Conservation (phyloP, 1,284 basidiomycete genomes). For the Ustilago cynodontis region DNA sequence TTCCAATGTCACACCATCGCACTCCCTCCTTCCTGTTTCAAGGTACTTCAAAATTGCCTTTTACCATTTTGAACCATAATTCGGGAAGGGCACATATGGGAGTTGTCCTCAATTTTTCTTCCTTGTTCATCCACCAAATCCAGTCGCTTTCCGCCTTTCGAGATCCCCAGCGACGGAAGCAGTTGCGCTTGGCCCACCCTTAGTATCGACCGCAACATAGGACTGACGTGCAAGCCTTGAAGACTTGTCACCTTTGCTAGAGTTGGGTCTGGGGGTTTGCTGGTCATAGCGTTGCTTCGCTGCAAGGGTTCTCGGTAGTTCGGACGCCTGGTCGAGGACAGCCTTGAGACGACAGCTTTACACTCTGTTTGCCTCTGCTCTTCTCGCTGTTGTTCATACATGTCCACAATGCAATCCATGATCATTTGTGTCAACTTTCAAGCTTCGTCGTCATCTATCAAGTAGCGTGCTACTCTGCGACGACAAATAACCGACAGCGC, state of each 20-base stretch:
- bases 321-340: conserved; percentile 31
- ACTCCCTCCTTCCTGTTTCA: conserved; percentile 59
- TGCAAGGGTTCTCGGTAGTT: conserved; percentile 20
- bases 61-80: conserved; percentile 63
- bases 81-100: conserved; percentile 51
- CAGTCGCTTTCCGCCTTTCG: conserved; percentile 28
- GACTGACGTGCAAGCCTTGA: conserved; percentile 19
- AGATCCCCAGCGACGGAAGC: background rate
- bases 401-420: conserved; percentile 14
- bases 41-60: conserved; percentile 60
- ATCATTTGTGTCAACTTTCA: background rate
- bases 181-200: background rate
- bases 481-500: no score
- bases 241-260: conserved; percentile 19
- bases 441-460: background rate
- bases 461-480: background rate
- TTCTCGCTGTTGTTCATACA: background rate
- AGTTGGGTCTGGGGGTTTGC: background rate
- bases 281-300: background rate
- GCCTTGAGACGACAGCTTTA: background rate
- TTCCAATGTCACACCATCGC: conserved; percentile 9
- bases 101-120: conserved; percentile 56
- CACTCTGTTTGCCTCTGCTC: background rate
- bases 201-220: background rate
- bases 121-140: conserved; percentile 25